Evolutionary conservation across 768 basidiomycete genomes (phyloP).

Genomic region (Trametes cingulata): DNA sequence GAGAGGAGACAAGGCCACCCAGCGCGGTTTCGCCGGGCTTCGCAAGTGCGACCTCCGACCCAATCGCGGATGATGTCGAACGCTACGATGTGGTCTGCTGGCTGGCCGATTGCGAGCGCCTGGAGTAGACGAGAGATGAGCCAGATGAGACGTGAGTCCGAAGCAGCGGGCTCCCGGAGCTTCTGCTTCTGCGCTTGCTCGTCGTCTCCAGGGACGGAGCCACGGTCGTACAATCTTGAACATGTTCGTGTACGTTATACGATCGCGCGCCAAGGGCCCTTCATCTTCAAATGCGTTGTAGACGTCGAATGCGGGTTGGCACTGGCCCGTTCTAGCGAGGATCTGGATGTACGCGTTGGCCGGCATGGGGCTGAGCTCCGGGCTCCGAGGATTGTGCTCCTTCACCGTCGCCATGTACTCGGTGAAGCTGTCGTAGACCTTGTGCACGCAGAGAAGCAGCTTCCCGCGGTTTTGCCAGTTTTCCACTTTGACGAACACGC

Average conservation of each 20-base stretch:
- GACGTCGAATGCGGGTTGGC: conserved; percentile 74
- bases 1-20: conserved; percentile 47
- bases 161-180: conserved; percentile 46
- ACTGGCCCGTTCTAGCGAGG: conserved; percentile 57
- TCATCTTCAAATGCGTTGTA: conserved; percentile 67
- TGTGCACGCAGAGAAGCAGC: conserved; percentile 62
- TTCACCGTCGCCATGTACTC: conserved; percentile 52
- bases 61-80: conserved; percentile 63
- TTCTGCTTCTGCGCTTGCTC: conserved; percentile 23
- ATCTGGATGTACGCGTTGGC: conserved; percentile 65
- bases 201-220: conserved; percentile 20
- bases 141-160: conserved; percentile 76
- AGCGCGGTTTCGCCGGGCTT: conserved; percentile 43
- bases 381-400: conserved; percentile 45
- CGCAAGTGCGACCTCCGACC: conserved; percentile 62
- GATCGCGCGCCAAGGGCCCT: conserved; percentile 62
- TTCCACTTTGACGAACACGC: conserved; percentile 58
- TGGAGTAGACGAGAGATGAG: conserved; percentile 53
- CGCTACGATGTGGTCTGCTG: conserved; percentile 64
- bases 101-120: conserved; percentile 55
- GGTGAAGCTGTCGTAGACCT: conserved; percentile 59
- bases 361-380: conserved; percentile 52
- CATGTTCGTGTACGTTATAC: conserved; percentile 64
- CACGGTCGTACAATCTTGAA: conserved; percentile 47
- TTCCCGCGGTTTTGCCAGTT: conserved; percentile 60